These are phyloP conservation scores for Quercus tomentella DNA, from an alignment of 331 rosid genomes.

Conservation along the genomic window DNA sequence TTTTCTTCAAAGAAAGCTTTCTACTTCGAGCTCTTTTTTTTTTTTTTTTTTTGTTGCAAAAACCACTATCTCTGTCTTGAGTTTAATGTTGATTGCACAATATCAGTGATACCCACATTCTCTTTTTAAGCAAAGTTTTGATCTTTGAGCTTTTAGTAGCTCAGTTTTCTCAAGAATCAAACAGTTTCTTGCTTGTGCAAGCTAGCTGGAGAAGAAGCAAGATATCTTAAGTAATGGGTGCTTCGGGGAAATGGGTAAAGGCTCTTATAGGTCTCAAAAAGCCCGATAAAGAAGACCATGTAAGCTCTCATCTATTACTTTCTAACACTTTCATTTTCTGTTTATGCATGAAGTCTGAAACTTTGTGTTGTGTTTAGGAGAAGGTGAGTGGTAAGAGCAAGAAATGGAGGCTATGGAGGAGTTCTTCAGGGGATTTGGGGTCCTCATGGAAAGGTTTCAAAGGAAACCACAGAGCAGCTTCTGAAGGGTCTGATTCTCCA, in stretches of 20 bases:
- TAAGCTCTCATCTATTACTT: constrained; percentile 14
- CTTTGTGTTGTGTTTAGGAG: constrained; percentile 21
- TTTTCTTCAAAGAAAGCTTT: too few species aligned
- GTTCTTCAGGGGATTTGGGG: constrained; percentile 64
- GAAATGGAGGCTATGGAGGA: constrained; percentile 92
- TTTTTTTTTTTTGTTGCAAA: too few species aligned
- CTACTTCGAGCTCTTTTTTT: not conserved
- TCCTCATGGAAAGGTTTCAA: constrained; percentile 79
- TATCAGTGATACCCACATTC: not conserved
- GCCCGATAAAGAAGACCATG: constrained; percentile 67
- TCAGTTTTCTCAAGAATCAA: not conserved
- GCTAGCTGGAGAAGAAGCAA: not conserved
- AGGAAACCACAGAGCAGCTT: constrained; percentile 56
- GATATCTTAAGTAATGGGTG: constrained; percentile 53
- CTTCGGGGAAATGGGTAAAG: constrained; percentile 92
- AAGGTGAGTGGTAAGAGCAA: constrained; percentile 61
- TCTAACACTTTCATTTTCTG: not conserved
- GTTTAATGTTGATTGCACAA: not conserved
- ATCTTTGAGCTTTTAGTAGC: not conserved
- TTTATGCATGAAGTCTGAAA: not conserved
- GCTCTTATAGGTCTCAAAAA: constrained; percentile 68
- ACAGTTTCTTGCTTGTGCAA: not conserved
- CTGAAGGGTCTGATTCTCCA: constrained; percentile 77
- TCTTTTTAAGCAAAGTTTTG: not conserved
- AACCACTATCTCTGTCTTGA: not conserved